Conservation (phyloP, 2,329 filamentous ascomycete species). For the Plenodomus biglobosus region DNA sequence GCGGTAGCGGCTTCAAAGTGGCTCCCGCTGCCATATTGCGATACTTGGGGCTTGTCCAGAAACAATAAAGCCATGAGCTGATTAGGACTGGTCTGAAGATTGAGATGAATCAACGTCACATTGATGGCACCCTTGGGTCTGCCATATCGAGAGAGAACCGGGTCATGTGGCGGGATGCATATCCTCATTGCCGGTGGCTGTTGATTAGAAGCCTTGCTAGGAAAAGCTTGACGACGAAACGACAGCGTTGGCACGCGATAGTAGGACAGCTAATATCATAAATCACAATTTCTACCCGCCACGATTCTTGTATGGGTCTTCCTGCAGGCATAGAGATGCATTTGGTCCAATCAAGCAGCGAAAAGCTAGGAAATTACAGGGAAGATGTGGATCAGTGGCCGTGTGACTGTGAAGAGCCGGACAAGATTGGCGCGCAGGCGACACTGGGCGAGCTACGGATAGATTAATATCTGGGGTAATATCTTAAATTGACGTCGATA, state of each 20-base stretch:
- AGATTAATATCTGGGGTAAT: constrained; percentile 41
- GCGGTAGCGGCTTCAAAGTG: constrained; percentile 2
- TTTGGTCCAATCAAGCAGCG: constrained; percentile 7
- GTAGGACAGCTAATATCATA: constrained; percentile 31
- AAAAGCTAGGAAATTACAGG: background rate
- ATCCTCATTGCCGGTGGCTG: constrained; percentile 23
- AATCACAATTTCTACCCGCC: constrained; percentile 13
- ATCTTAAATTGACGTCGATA: constrained; percentile 23
- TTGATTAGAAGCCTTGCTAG: constrained; percentile 21
- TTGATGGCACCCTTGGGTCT: constrained; percentile 10
- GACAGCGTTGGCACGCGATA: constrained; percentile 12
- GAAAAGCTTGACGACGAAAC: constrained; percentile 22
- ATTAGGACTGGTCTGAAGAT: constrained; percentile 27
- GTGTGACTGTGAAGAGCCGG: constrained; percentile 4
- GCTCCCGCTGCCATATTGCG: constrained; percentile 26
- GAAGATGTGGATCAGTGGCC: background rate
- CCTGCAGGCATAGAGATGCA: constrained; percentile 1
- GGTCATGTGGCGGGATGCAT: constrained; percentile 19
- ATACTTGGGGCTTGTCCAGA: constrained; percentile 16
- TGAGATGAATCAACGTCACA: constrained; percentile 31
- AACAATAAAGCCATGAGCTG: constrained; percentile 15
- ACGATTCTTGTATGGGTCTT: constrained; percentile 14
- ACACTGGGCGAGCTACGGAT: constrained; percentile 21
- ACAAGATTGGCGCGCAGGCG: constrained; percentile 13
- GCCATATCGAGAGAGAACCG: constrained; percentile 23